These are phyloP conservation scores for Xylariaceae sp. DNA, from an alignment of 2,329 filamentous ascomycete species.

Conservation along the genomic window DNA sequence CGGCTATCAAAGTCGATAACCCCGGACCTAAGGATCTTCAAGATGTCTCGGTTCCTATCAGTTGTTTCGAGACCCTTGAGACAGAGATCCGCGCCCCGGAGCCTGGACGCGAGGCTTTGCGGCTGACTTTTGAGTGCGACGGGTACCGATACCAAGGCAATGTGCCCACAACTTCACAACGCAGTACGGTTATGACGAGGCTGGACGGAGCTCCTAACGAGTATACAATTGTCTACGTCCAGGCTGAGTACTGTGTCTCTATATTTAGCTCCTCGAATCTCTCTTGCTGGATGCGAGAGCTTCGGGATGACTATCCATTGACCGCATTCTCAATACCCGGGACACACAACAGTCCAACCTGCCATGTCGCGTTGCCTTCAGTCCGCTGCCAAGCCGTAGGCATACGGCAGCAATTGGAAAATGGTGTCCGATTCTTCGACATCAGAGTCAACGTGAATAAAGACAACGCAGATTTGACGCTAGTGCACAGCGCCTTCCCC, in stretches of 20 bases:
- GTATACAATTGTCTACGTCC: slow-evolving; percentile 63
- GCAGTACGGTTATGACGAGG: slow-evolving; percentile 58
- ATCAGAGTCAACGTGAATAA: slow-evolving; percentile 63
- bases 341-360: slow-evolving; percentile 91
- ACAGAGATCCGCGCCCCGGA: slow-evolving; percentile 61
- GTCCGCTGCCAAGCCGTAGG: slow-evolving; percentile 87
- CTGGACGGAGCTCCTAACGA: slow-evolving; percentile 48
- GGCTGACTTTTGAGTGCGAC: slow-evolving; percentile 67
- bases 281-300: slow-evolving; percentile 73
- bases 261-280: slow-evolving; percentile 70
- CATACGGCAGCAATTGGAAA: slow-evolving; percentile 72
- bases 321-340: slow-evolving; percentile 85
- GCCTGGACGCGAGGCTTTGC: slow-evolving; percentile 61
- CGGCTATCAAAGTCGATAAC: slow-evolving; percentile 45
- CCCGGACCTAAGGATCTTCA: slow-evolving; percentile 58
- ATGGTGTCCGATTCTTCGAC: slow-evolving; percentile 93
- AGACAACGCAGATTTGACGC: slow-evolving; percentile 63
- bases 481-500: slow-evolving; percentile 89
- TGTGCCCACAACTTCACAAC: slow-evolving; percentile 58
- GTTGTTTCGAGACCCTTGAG: slow-evolving; percentile 62
- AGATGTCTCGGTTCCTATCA: slow-evolving; percentile 59
- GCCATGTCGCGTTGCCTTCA: slow-evolving; percentile 78
- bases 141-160: slow-evolving; percentile 68
- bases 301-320: slow-evolving; percentile 68
- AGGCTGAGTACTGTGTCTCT: slow-evolving; percentile 50